Conservation (phyloP, 2,329 filamentous ascomycete species). For the Cladophialophora yegresii region DNA sequence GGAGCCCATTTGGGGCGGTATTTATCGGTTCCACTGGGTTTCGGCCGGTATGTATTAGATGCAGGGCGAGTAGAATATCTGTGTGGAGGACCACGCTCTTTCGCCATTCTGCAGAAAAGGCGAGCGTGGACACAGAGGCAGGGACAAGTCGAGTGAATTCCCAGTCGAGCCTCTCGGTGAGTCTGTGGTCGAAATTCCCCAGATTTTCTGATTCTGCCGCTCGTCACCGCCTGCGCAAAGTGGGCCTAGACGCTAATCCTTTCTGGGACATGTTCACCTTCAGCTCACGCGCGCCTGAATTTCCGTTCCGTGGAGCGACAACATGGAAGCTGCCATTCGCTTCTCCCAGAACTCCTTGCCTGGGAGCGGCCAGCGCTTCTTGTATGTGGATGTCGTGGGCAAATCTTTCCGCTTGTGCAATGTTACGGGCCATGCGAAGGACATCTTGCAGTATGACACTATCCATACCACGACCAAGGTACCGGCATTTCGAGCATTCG, state of each 20-base stretch:
- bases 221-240: constrained; percentile 19
- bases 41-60: constrained; percentile 8
- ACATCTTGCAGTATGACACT: constrained; percentile 54
- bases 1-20: not conserved
- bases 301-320: not conserved
- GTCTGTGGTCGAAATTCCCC: constrained; percentile 1
- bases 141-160: not conserved
- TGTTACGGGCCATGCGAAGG: constrained; percentile 46
- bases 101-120: constrained; percentile 11
- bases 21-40: not conserved
- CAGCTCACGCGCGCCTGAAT: not conserved
- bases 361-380: constrained; percentile 56
- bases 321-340: constrained; percentile 63
- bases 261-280: constrained; percentile 1
- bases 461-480: constrained; percentile 58
- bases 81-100: constrained; percentile 1
- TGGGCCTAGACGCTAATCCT: not conserved
- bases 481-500: constrained; percentile 64
- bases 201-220: constrained; percentile 24
- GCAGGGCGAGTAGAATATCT: not conserved
- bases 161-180: not conserved
- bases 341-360: constrained; percentile 63
- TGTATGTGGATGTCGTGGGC: constrained; percentile 62
- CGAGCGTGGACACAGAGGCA: not conserved
- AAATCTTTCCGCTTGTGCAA: constrained; percentile 62